These are phyloP conservation scores for Chaetomium globosum DNA, from an alignment of 2,329 filamentous ascomycete genomes.

Conservation along the genomic window DNA sequence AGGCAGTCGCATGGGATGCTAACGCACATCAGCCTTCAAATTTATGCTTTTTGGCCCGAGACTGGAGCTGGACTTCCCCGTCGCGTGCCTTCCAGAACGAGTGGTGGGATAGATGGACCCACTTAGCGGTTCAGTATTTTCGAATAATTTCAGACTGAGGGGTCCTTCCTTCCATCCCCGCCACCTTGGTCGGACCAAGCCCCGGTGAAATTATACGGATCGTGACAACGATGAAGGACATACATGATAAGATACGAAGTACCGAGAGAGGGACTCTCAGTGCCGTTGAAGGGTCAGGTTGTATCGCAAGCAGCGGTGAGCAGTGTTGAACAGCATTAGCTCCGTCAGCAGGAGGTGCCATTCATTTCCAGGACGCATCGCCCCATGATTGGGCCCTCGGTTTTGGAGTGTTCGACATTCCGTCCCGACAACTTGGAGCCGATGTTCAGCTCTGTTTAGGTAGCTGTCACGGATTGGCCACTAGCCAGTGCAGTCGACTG, in stretches of 20 bases:
- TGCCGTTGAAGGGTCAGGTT: background rate
- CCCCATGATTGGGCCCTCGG: conserved; percentile 13
- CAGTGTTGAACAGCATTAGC: background rate
- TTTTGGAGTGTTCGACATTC: conserved; percentile 3
- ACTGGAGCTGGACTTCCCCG: background rate
- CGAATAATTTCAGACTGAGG: background rate
- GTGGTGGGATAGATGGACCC: conserved; percentile 2
- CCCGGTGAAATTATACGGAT: background rate
- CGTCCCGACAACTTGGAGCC: conserved; percentile 36
- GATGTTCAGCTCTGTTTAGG: conserved; percentile 23
- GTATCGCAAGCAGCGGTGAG: conserved; percentile 2
- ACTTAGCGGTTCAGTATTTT: conserved; percentile 8
- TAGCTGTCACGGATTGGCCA: conserved; percentile 4
- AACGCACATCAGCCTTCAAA: background rate
- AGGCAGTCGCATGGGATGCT: conserved; percentile 15
- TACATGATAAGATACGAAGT: background rate
- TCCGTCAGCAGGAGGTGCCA: background rate
- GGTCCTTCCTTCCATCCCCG: background rate
- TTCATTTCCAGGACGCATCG: conserved; percentile 2
- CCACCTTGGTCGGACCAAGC: background rate
- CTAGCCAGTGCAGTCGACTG: conserved; percentile 9
- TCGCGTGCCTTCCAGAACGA: conserved; percentile 3
- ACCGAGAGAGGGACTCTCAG: background rate
- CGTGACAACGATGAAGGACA: background rate
- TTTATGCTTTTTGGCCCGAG: conserved; percentile 2